Conservation (phyloP, 2,329 filamentous ascomycete genomes). For the Botrytis aclada region DNA sequence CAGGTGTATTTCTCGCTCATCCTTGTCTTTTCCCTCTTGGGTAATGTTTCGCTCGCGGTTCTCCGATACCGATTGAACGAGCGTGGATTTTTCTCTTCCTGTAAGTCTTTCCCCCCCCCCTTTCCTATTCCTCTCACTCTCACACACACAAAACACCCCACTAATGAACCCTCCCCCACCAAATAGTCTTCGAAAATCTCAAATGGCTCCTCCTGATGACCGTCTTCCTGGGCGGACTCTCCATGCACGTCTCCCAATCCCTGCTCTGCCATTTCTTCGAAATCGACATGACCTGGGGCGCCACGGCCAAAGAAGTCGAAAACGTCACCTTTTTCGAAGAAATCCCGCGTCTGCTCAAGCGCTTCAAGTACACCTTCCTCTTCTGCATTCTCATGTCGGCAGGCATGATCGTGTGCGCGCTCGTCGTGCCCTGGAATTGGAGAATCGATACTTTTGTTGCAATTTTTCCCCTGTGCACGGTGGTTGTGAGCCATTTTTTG, state of each 20-base stretch:
- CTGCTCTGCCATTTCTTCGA: slow-evolving; percentile 80
- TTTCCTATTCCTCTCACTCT: no score
- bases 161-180: background rate
- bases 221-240: slow-evolving; percentile 79
- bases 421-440: slow-evolving; percentile 65
- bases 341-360: slow-evolving; percentile 72
- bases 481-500: slow-evolving; percentile 65
- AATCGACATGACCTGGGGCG: slow-evolving; percentile 83
- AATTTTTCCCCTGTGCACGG: slow-evolving; percentile 71
- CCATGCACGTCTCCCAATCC: slow-evolving; percentile 76
- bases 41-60: slow-evolving; percentile 61
- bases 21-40: slow-evolving; percentile 65
- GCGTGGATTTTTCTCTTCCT: slow-evolving; percentile 35
- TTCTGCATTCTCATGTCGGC: slow-evolving; percentile 52
- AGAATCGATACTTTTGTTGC: slow-evolving; percentile 69
- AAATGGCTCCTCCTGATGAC: slow-evolving; percentile 72
- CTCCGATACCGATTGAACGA: slow-evolving; percentile 72
- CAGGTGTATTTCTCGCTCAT: slow-evolving; percentile 78
- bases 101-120: background rate
- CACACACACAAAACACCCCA: no score
- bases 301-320: slow-evolving; percentile 78
- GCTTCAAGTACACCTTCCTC: slow-evolving; percentile 55
- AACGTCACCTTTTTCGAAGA: slow-evolving; percentile 84
- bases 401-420: slow-evolving; percentile 55
- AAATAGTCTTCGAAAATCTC: slow-evolving; percentile 54